Evolutionary conservation across 805 yeast species (phyloP).

Genomic region (Spathaspora arborariae): DNA sequence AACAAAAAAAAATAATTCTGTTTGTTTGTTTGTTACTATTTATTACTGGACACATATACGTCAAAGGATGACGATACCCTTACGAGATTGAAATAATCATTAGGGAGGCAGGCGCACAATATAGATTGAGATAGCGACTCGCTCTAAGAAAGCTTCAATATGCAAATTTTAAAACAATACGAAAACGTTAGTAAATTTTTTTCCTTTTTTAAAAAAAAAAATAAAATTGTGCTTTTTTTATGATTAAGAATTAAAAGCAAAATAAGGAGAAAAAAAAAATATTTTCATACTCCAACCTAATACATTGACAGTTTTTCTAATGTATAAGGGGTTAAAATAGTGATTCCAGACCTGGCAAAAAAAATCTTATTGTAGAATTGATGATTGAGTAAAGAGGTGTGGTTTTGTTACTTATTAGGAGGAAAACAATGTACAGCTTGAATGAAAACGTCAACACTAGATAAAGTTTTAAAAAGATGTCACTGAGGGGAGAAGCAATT

Average conservation of each 20-base stretch:
- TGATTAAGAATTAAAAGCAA: neutral
- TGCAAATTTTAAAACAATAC: neutral
- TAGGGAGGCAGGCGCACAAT: neutral
- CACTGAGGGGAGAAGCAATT: neutral
- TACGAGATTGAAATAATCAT: neutral
- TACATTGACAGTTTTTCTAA: neutral
- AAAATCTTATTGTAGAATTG: neutral
- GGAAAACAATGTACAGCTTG: too few species aligned
- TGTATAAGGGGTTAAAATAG: neutral
- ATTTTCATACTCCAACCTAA: neutral
- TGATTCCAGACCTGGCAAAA: neutral
- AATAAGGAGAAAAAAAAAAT: neutral
- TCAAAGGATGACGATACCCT: neutral
- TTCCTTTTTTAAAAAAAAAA: neutral
- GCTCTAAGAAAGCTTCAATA: neutral
- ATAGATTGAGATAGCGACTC: neutral
- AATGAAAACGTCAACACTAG: too few species aligned
- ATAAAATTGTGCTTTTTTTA: neutral
- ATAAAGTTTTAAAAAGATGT: neutral
- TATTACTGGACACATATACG: neutral
- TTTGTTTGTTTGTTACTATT: neutral
- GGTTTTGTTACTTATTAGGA: too few species aligned
- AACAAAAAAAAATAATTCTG: neutral
- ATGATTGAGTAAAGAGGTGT: too few species aligned
- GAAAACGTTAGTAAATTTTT: neutral